A percentile compares a stretch with the other conserved stretches of the same genome.
Conservation (phyloP, 208 protist species). For the Leptomonas pyrrhocoris region DNA sequence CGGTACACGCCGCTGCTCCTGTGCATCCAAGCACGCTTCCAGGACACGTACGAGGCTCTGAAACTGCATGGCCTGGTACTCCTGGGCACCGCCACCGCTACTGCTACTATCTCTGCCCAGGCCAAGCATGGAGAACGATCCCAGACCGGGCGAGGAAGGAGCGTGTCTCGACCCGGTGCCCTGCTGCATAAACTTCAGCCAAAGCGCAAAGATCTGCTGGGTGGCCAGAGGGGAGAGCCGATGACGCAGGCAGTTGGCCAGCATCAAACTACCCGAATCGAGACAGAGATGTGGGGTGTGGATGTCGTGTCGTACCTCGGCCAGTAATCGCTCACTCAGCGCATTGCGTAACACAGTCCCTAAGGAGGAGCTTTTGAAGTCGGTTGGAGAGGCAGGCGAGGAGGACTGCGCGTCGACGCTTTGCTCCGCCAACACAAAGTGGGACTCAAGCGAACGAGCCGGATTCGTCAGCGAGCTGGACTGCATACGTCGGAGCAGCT, state of each 20-base stretch:
- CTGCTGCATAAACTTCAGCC: conserved; percentile 21
- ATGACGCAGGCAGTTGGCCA: conserved; percentile 73
- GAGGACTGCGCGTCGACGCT: neutral
- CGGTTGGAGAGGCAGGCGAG: neutral
- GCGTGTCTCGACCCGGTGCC: neutral
- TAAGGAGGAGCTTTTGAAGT: neutral
- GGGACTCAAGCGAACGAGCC: conserved; percentile 64
- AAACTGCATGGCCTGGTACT: conserved; percentile 11
- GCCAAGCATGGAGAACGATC: conserved; percentile 17
- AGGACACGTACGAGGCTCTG: conserved; percentile 65
- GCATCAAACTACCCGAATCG: conserved; percentile 60
- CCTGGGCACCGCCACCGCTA: conserved; percentile 5
- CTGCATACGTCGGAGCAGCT: conserved; percentile 79
- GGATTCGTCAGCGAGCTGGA: conserved; percentile 71
- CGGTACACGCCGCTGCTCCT: conserved; percentile 10
- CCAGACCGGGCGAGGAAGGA: neutral
- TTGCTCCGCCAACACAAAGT: conserved; percentile 43
- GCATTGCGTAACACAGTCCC: conserved; percentile 13
- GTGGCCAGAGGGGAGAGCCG: conserved; percentile 36
- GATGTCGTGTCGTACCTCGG: conserved; percentile 26
- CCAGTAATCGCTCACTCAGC: conserved; percentile 27
- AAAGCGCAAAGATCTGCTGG: conserved; percentile 28
- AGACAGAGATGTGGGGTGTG: conserved; percentile 25
- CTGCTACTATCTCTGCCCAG: conserved; percentile 1
- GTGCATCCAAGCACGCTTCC: conserved; percentile 62